Conservation (phyloP, 768 basidiomycete genomes). For the Termitomyces sp. region DNA sequence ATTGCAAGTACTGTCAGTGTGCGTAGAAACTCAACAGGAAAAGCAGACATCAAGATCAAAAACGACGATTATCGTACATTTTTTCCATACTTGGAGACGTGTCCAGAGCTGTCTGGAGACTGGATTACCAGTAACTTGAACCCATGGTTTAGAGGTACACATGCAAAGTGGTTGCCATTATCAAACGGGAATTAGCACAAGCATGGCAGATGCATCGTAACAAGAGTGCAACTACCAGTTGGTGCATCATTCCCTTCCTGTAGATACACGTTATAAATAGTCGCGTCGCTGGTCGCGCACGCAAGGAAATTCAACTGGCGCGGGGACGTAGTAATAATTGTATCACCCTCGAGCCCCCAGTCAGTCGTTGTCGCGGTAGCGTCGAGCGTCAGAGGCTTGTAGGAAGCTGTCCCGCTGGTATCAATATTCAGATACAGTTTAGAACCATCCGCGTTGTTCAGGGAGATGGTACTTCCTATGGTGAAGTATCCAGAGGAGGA, state of each 20-base stretch:
- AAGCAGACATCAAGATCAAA: background rate
- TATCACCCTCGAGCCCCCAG: slow-evolving; percentile 55
- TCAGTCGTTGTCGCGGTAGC: slow-evolving; percentile 42
- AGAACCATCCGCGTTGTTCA: slow-evolving; percentile 34
- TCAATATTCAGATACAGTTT: slow-evolving; percentile 45
- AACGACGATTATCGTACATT: background rate
- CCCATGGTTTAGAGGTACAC: background rate
- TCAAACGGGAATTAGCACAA: slow-evolving; percentile 23
- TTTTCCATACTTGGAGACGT: background rate
- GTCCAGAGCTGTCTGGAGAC: too few relatives aligned
- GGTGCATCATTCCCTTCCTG: slow-evolving; percentile 47
- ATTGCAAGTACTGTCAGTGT: too few relatives aligned
- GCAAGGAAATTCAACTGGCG: slow-evolving; percentile 51
- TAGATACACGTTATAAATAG: slow-evolving; percentile 41
- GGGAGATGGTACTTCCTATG: slow-evolving; percentile 39
- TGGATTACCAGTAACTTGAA: too few relatives aligned
- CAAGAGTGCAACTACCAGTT: slow-evolving; percentile 28
- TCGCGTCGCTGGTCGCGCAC: slow-evolving; percentile 35
- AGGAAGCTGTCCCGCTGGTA: slow-evolving; percentile 35
- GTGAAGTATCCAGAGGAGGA: slow-evolving; percentile 44
- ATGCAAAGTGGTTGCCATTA: background rate
- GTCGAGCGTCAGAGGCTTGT: slow-evolving; percentile 41
- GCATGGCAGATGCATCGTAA: slow-evolving; percentile 39
- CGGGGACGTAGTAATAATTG: slow-evolving; percentile 48
- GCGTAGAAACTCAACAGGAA: background rate